phyloP scores from a whole-genome alignment of 805 yeast species.

The Saccharomyces cerevisiae region DNA sequence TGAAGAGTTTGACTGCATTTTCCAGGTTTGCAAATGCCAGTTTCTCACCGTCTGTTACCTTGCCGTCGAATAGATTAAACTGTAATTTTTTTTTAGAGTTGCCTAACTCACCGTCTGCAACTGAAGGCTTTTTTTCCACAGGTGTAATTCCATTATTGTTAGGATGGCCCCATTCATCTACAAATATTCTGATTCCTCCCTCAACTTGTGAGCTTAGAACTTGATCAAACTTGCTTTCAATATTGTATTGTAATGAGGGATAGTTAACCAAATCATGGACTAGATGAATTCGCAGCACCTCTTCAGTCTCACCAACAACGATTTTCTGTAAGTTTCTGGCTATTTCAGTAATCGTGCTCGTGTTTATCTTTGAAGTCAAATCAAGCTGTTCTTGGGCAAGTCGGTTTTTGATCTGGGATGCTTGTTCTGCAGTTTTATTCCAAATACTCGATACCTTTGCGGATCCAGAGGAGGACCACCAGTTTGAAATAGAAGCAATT shows the following conservation, averaged over 20 bases:
- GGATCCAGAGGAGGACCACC: constrained; percentile 73
- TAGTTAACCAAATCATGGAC: constrained; percentile 61
- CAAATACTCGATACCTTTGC: constrained; percentile 56
- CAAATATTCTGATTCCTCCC: constrained; percentile 60
- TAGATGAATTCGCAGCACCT: constrained; percentile 51
- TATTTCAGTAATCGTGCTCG: constrained; percentile 22
- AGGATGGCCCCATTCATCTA: constrained; percentile 43
- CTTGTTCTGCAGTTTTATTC: constrained; percentile 49
- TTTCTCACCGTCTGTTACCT: constrained; percentile 76
- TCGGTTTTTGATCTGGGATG: constrained; percentile 33
- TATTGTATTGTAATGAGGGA: constrained; percentile 31
- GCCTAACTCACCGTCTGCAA: not conserved
- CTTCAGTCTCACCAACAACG: constrained; percentile 37
- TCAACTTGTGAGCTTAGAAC: constrained; percentile 66
- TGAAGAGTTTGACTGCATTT: constrained; percentile 46
- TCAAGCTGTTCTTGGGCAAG: constrained; percentile 31
- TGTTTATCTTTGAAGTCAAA: constrained; percentile 21
- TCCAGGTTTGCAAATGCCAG: constrained; percentile 83
- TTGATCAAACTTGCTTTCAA: constrained; percentile 46
- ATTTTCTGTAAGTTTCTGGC: constrained; percentile 28
- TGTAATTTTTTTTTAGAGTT: constrained; percentile 29
- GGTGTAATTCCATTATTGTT: constrained; percentile 14
- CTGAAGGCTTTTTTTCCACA: constrained; percentile 1
- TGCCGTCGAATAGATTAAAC: constrained; percentile 69
- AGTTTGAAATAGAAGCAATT: constrained; percentile 52